Conservation (phyloP, 345 rosid species). For the Brassica carinata region DNA sequence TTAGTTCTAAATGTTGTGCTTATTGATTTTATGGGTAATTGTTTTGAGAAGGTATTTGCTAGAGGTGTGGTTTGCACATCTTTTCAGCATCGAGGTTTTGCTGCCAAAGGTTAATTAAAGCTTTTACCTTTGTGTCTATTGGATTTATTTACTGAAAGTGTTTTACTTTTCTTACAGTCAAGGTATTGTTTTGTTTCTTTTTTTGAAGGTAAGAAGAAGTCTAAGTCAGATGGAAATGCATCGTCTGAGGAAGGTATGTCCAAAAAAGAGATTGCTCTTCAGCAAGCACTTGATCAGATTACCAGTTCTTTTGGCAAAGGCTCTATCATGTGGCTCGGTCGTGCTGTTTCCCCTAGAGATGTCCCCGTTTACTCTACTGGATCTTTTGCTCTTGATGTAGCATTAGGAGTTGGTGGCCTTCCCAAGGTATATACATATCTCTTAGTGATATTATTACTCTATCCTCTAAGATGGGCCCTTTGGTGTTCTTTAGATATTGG, state of each 20-base stretch:
- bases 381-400: slow-evolving; percentile 80
- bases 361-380: slow-evolving; percentile 91
- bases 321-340: slow-evolving; percentile 91
- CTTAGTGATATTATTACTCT: not conserved
- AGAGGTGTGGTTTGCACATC: slow-evolving; percentile 51
- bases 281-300: slow-evolving; percentile 89
- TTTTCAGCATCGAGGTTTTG: slow-evolving; percentile 53
- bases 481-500: not conserved
- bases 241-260: slow-evolving; percentile 74
- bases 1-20: slow-evolving; percentile 11
- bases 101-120: slow-evolving; percentile 63
- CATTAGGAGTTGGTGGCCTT: slow-evolving; percentile 89
- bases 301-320: slow-evolving; percentile 86
- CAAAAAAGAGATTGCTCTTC: slow-evolving; percentile 79
- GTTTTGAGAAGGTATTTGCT: slow-evolving; percentile 46
- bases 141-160: not conserved
- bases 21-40: not conserved
- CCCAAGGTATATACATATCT: slow-evolving; percentile 71
- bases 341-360: slow-evolving; percentile 59
- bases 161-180: not conserved
- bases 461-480: not conserved
- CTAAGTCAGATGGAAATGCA: slow-evolving; percentile 76
- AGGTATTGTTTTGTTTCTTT: slow-evolving; percentile 4
- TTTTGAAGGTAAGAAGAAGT: slow-evolving; percentile 63
- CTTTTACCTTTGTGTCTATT: slow-evolving; percentile 21